These are phyloP conservation scores for Microstegium vimineum DNA, from an alignment of 176 grass and related monocot species.

Conservation along the genomic window DNA sequence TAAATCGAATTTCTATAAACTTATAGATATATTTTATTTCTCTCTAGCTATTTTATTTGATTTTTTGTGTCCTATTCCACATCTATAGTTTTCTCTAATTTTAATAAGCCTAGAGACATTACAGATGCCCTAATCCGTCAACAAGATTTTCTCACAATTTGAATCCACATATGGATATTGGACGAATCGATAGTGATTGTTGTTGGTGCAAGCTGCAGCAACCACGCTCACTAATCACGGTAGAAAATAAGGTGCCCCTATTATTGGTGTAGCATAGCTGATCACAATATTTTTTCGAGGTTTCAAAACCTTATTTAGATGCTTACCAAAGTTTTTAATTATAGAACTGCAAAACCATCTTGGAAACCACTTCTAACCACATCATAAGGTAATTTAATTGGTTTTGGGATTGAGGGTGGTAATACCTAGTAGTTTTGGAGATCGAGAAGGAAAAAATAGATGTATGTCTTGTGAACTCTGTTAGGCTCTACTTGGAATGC, in stretches of 20 bases:
- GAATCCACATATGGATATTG: not conserved
- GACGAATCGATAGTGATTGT: accelerated
- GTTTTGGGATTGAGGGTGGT: not conserved
- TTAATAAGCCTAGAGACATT: not conserved
- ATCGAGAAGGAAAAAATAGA: too few relatives aligned
- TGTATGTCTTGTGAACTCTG: too few relatives aligned
- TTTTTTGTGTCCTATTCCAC: not conserved
- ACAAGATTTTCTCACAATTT: not conserved
- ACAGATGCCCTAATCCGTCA: not conserved
- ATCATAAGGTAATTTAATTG: not conserved
- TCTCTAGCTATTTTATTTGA: not conserved
- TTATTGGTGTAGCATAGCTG: not conserved
- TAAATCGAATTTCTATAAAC: too few relatives aligned
- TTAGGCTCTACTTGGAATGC: too few relatives aligned
- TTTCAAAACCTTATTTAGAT: not conserved
- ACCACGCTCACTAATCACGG: too few relatives aligned
- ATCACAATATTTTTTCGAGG: too few relatives aligned
- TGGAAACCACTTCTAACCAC: not conserved
- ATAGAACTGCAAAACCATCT: not conserved
- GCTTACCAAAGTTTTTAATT: not conserved
- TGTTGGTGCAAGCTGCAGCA: not conserved
- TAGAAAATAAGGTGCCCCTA: not conserved
- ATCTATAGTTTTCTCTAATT: not conserved
- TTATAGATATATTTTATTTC: not conserved
- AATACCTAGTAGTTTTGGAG: not conserved